Conservation (phyloP, 768 basidiomycete species). For the Cubamyces lactineus region DNA sequence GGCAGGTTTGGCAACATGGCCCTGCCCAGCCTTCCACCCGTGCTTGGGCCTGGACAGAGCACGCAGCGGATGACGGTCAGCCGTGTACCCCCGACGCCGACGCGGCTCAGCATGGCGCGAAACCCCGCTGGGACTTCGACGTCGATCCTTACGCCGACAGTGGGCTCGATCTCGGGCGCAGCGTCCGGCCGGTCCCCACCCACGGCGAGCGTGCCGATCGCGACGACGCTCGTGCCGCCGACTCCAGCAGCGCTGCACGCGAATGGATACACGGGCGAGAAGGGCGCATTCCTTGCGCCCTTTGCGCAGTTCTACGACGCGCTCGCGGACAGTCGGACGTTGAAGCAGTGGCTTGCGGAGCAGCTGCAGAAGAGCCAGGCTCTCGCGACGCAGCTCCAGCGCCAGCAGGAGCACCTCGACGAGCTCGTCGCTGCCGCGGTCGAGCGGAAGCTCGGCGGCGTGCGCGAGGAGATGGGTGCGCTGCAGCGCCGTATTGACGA, state of each 20-base stretch:
- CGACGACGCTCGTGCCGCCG: conserved; percentile 64
- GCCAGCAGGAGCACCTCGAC: conserved; percentile 67
- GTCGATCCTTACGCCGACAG: conserved; percentile 13
- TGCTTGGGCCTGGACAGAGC: conserved; percentile 42
- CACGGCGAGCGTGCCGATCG: conserved; percentile 67
- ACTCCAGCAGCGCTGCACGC: conserved; percentile 70
- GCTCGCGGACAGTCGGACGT: conserved; percentile 75
- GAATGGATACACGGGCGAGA: conserved; percentile 63
- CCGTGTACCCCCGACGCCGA: conserved; percentile 75
- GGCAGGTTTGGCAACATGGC: conserved; percentile 58
- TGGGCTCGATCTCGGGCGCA: conserved; percentile 25
- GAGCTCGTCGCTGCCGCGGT: conserved; percentile 62
- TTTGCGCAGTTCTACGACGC: conserved; percentile 88
- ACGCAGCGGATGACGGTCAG: conserved; percentile 53
- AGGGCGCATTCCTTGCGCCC: conserved; percentile 77
- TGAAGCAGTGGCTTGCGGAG: conserved; percentile 76
- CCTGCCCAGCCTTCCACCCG: conserved; percentile 64
- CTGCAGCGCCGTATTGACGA: conserved; percentile 69
- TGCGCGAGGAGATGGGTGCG: conserved; percentile 63
- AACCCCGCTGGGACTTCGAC: conserved; percentile 18
- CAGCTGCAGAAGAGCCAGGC: conserved; percentile 68
- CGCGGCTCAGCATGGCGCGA: conserved; percentile 56
- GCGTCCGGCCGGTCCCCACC: conserved; percentile 53
- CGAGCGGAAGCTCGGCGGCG: conserved; percentile 58
- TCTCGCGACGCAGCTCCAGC: conserved; percentile 60